A percentile compares a stretch with the other conserved stretches of the same genome.
Evolutionary conservation across 139 green algal genomes (phyloP).

Genomic region (Eudorina sp.): DNA sequence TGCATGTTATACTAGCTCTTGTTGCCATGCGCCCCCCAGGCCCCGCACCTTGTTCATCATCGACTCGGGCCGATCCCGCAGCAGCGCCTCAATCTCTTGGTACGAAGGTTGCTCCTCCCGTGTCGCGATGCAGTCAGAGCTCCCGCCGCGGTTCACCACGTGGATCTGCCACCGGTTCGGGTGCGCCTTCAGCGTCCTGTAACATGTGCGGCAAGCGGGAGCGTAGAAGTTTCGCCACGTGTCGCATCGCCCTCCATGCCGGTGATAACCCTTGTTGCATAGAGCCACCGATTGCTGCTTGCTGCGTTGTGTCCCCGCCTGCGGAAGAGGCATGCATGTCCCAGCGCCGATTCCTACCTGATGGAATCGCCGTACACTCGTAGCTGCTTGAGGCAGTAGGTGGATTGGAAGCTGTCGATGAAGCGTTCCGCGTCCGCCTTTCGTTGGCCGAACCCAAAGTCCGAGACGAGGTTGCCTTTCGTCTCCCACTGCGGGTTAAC

Average conservation of each 20-base stretch:
- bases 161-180: slow-evolving; percentile 75
- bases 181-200: slow-evolving; percentile 28
- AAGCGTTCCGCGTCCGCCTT: slow-evolving; percentile 61
- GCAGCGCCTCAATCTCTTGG: slow-evolving; percentile 72
- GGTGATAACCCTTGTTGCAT: too few species aligned
- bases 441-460: slow-evolving; percentile 65
- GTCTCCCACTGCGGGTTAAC: slow-evolving; percentile 87
- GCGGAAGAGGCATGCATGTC: not conserved
- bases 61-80: slow-evolving; percentile 58
- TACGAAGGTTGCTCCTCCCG: slow-evolving; percentile 68
- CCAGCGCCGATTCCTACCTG: slow-evolving; percentile 19
- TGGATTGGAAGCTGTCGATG: slow-evolving; percentile 72
- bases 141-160: slow-evolving; percentile 34
- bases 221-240: too few species aligned
- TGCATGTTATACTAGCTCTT: too few species aligned
- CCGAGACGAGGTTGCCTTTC: slow-evolving; percentile 55
- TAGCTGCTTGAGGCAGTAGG: slow-evolving; percentile 80
- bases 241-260: too few species aligned
- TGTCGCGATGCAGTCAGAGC: slow-evolving; percentile 49
- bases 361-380: slow-evolving; percentile 72
- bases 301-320: too few species aligned
- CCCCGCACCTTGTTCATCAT: slow-evolving; percentile 64
- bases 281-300: too few species aligned
- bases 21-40: too few species aligned
- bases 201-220: not conserved